These are phyloP conservation scores for Quercus glauca DNA, from an alignment of 306 rosid genomes.

Conservation along the genomic window DNA sequence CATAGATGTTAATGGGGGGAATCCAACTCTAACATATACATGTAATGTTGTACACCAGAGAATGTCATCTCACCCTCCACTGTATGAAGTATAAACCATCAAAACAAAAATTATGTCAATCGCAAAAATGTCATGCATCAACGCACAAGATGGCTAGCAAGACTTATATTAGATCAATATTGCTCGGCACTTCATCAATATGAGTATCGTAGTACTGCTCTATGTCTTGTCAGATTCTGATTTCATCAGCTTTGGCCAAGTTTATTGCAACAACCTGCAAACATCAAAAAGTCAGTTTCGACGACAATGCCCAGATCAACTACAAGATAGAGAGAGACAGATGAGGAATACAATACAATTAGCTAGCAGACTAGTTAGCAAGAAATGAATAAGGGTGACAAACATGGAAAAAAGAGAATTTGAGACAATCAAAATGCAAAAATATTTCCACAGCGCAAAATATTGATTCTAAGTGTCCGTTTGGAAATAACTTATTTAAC, in stretches of 20 bases:
- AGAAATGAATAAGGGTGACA: background rate
- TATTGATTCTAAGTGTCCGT: too few species aligned
- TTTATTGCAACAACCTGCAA: constrained; percentile 95
- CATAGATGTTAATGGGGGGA: background rate
- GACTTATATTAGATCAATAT: constrained; percentile 74
- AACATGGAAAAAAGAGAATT: background rate
- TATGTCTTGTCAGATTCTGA: constrained; percentile 86
- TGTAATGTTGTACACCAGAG: background rate
- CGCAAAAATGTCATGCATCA: background rate
- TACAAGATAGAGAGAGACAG: too few species aligned
- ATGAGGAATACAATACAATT: background rate
- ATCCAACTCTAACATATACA: background rate
- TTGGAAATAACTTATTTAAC: too few species aligned
- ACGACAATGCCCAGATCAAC: background rate
- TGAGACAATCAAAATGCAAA: background rate
- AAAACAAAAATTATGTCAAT: background rate
- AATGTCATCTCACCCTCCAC: background rate
- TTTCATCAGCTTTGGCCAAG: constrained; percentile 92
- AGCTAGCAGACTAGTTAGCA: background rate
- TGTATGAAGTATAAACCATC: background rate
- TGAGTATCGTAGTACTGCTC: constrained; percentile 96
- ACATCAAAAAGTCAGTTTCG: constrained; percentile 3
- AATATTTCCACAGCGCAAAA: background rate
- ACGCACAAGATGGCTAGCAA: background rate
- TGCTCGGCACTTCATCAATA: constrained; percentile 98